phyloP scores from a whole-genome alignment of 2,329 filamentous ascomycete genomes.

The Nannizziopsis barbatae region DNA sequence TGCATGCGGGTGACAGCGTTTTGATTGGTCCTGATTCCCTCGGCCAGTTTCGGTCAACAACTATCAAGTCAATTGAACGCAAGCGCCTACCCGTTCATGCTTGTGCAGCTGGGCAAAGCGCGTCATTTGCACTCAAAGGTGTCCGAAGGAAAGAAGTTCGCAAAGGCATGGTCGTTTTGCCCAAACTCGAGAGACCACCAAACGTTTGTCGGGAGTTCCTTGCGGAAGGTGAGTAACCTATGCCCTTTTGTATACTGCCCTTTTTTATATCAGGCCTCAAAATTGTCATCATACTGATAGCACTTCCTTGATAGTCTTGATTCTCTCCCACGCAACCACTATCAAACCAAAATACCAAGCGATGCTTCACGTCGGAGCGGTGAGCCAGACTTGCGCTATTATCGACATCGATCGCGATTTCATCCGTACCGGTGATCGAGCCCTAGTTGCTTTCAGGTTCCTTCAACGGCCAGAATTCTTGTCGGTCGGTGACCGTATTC shows the following conservation, averaged over 20 bases:
- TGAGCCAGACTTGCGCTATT: slow-evolving; percentile 91
- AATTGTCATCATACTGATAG: background rate
- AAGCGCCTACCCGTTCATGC: slow-evolving; percentile 83
- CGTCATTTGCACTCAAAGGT: slow-evolving; percentile 79
- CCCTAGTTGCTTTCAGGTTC: slow-evolving; percentile 86
- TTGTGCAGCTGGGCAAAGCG: slow-evolving; percentile 82
- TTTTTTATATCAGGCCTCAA: background rate
- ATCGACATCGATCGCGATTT: slow-evolving; percentile 95
- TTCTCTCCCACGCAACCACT: slow-evolving; percentile 89
- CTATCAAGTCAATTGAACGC: slow-evolving; percentile 82
- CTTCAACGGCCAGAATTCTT: slow-evolving; percentile 90
- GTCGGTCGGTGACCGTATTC: slow-evolving; percentile 70
- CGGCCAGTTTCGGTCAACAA: slow-evolving; percentile 78
- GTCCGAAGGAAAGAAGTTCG: slow-evolving; percentile 83
- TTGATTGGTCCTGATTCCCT: slow-evolving; percentile 82
- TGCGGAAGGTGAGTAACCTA: slow-evolving; percentile 51
- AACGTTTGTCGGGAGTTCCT: slow-evolving; percentile 68
- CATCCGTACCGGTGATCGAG: slow-evolving; percentile 89
- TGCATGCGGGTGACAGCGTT: slow-evolving; percentile 82
- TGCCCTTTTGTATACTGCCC: background rate
- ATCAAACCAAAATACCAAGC: slow-evolving; percentile 96
- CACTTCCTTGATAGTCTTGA: slow-evolving; percentile 53
- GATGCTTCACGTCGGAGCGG: slow-evolving; percentile 91
- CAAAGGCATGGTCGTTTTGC: slow-evolving; percentile 95
- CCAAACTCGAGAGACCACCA: slow-evolving; percentile 63